Evolutionary conservation across 148 eudicot species (phyloP), one percentile per base, ranked within the genome.

Genomic region (Vaccinium myrtillus): DNA sequence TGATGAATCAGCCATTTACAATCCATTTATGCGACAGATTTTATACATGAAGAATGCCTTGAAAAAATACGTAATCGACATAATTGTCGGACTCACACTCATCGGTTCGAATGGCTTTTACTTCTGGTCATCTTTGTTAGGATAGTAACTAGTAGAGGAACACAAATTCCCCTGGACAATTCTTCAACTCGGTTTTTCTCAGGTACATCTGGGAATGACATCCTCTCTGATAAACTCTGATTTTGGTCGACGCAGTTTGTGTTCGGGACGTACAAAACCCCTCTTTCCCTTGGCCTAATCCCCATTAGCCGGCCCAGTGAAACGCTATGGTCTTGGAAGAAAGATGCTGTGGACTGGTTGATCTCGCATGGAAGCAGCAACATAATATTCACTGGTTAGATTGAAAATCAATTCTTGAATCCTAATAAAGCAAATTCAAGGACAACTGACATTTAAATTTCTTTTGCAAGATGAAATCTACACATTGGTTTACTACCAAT

Each of bases 321-420:
- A 81, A 88, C 84, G 83, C 92, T 91, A n/a, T 81, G 88, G 88
- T 93, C 95, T 83, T 82, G 93, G 78, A 91, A 93, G 86, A 93
- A 93, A 25, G 95, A 93, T 78, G 84, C 83, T 50, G 93, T 89
- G 16, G 95, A 93, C 95, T 93, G 87, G 14, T 80, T 58, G 21
- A 63, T n/a, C 32, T 75, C 80, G 7, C 25, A 16, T 8, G 18
- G 25, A 48, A 12, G 53, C 43, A 59, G 32, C 30, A 30, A 30
- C 39, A 21, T 11, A 1, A 2, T 59, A 67, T 49, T 7, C 48
- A 39, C 53, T 49, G 43, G 69, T 55, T 10, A 85, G 78, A 69
- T 30, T 5, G 2, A 53, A 49, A 30, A 19, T 13, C 58, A 25
- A 69, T 69, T 5, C 4, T 69, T 12, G 12, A 63, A 63, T 63